Base-by-base conservation (phyloP, 208 protist genomes). In the Crithidia fasciculata region DNA sequence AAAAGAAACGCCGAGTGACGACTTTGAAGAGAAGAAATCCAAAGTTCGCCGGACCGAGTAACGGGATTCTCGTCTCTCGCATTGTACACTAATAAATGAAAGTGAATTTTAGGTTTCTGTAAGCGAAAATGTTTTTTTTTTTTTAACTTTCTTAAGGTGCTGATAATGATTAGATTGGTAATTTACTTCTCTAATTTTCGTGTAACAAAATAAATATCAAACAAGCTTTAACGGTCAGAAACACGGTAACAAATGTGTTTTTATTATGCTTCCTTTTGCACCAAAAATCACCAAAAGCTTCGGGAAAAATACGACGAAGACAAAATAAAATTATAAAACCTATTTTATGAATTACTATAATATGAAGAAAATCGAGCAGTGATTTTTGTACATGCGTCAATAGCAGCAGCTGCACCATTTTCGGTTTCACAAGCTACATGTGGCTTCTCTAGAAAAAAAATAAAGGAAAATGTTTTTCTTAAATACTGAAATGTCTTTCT, bases 41-140 rank as follows among this genome's bases (percentile, higher is more conserved):
- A 74, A 76, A 47, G 18, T 44, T 5, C 61, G 49, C 2, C 45
- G 64, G 41, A 71, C 8, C 15, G 61, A 71, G 57, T 69, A 18
- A 43, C 5, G 19, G 36, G 18, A 15, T 49, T 49, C 2, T 49
- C 45, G 7, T 0, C 28, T 18, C 9, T 37, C 9, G 8, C 28
- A 18, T 28, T 39, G 45, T 54, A 41, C 54, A 16, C 28, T 37
- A n/a, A 66, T 7, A 60, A 39, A 58, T 66, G 52, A 41, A 36
- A 73, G 43, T 39, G 57, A 58, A 19, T 41, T 58, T 28, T 28
- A 28, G 28, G 28, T 28, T 28, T 9, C 15, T 36, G 15, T 39
- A 69, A 8, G 57, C 9, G 44, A 37, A 53, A 12, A 61, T 37
- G 8, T 4, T 47, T 63, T 19, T 8, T 47, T 55, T 36, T 61